These are phyloP conservation scores for Trichoderma guizhouense DNA, from an alignment of 2,329 filamentous ascomycete species.

Conservation along the genomic window DNA sequence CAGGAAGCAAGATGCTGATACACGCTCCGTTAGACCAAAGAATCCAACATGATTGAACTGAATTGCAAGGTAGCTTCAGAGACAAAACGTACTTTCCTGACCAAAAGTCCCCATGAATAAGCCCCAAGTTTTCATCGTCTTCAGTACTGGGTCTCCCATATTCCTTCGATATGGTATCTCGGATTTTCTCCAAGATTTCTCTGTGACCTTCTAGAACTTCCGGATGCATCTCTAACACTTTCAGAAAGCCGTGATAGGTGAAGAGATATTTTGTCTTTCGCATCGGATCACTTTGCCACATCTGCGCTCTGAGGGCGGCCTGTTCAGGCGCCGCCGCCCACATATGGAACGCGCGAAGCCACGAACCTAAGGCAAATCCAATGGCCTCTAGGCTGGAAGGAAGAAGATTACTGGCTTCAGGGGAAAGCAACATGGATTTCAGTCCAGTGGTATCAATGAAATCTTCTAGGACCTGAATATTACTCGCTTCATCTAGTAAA, in stretches of 20 bases:
- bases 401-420: neutral
- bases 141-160: neutral
- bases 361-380: neutral
- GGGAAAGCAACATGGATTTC: neutral
- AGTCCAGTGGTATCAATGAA: neutral
- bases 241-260: neutral
- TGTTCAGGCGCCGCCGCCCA: neutral
- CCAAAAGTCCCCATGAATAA: neutral
- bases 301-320: neutral
- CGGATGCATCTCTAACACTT: neutral
- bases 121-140: neutral
- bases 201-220: neutral
- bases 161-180: neutral
- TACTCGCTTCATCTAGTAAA: neutral
- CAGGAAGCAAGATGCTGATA: neutral
- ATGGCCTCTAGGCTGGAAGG: neutral
- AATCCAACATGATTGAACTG: neutral
- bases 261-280: neutral
- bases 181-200: neutral
- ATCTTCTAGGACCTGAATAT: neutral
- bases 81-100: neutral
- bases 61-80: neutral
- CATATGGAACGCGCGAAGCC: neutral
- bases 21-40: neutral
- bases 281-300: neutral